Evolutionary conservation across 441 rosid species (phyloP), one percentile per base, ranked within the genome.

Genomic region (Pelargonium australe): DNA sequence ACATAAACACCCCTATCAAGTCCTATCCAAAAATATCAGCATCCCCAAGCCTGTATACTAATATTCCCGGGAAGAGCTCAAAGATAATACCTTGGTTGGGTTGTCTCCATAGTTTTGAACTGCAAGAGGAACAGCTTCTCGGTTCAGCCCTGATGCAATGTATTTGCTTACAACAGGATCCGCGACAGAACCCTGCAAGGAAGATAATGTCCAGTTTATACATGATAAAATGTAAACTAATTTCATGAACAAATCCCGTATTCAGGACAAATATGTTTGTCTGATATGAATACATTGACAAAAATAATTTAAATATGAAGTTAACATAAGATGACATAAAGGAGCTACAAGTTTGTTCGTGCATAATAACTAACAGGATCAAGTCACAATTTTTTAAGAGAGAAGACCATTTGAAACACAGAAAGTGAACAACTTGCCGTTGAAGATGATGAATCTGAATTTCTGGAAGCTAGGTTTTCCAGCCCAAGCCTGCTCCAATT

Each of bases 81-180:
- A 40, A 20, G 25, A 43, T 63, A 45, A 7, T 74, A 94, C 99
- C 95, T 89, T 88, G 2, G 88, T 77, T 60, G 95, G 92, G 82
- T 87, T 80, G 77, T 94, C 97, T 72, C 97, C 92, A 72, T 87
- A 91, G 81, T 84, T 87, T 70, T 92, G 87, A 73, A 95, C 89
- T 5, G 97, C 99, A 66, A 85, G 66, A 47, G 80, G 73, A 76
- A 90, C 92, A 53, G 92, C 92, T 68, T 90, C 97, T 72, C 85
- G 81, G 79, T 73, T 84, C 17, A 87, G 89, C 34, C 97, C 96
- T 7, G 85, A 82, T 0, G 92, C 84, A 77, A 86, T 68, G 67
- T 90, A 95, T 75, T 84, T 90, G 84, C 84, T 85, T 68, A 81
- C 87, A 34, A 88, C 77, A 23, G 90, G 95, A 78, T 87, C 93